These are phyloP conservation scores for Mycena epipterygia DNA, from an alignment of 768 basidiomycete genomes.

Conservation along the genomic window DNA sequence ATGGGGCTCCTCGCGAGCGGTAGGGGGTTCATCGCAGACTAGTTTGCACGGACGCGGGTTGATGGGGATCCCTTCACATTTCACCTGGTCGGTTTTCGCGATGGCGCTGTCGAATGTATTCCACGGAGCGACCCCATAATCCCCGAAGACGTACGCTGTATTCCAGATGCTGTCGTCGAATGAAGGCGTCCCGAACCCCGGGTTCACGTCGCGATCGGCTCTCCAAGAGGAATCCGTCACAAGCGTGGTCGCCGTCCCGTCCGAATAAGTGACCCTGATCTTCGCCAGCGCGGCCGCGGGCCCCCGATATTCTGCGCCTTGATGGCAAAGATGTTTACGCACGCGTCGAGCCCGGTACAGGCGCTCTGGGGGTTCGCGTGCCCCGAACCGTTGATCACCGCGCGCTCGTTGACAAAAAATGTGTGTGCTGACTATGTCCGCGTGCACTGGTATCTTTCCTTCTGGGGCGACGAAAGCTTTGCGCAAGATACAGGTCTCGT, in stretches of 20 bases:
- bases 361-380: neutral
- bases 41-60: neutral
- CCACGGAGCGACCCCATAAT: neutral
- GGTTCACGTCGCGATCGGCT: neutral
- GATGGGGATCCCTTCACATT: neutral
- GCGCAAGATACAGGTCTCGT: neutral
- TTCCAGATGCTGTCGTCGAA: constrained; percentile 5
- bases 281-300: neutral
- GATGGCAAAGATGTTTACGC: constrained; percentile 3
- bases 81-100: neutral
- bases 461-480: neutral
- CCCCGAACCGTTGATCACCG: neutral
- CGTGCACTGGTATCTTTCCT: constrained; percentile 1
- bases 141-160: neutral
- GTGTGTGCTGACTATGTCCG: neutral
- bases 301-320: neutral
- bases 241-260: neutral
- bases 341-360: neutral
- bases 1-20: too few relatives aligned
- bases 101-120: neutral
- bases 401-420: constrained; percentile 1
- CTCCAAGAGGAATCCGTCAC: constrained; percentile 8
- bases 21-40: neutral
- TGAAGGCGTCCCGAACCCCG: neutral
- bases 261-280: constrained; percentile 6